These are phyloP conservation scores for Hymenoscyphus occultus DNA, from an alignment of 2,329 filamentous ascomycete genomes.

Conservation along the genomic window DNA sequence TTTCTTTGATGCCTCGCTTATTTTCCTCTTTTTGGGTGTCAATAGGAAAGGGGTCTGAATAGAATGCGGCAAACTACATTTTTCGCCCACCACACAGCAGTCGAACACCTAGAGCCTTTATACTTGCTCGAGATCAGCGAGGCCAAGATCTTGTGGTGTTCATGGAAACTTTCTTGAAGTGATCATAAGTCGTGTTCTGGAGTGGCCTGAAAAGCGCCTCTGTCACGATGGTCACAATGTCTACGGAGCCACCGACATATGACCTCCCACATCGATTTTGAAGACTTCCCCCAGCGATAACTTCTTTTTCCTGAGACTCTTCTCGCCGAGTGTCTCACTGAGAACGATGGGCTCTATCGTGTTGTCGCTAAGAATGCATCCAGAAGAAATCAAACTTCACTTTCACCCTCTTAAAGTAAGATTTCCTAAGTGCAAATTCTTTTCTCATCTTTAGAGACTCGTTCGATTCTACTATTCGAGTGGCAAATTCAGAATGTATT, in stretches of 20 bases:
- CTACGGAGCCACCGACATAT: not conserved
- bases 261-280: not conserved
- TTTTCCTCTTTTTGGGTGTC: constrained; percentile 17
- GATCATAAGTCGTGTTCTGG: not conserved
- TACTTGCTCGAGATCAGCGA: not conserved
- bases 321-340: not conserved
- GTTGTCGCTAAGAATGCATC: too few relatives aligned
- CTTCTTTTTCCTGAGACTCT: not conserved
- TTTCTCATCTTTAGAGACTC: too few relatives aligned
- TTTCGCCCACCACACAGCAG: not conserved
- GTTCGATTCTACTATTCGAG: too few relatives aligned
- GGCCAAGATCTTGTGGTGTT: not conserved
- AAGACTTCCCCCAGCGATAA: not conserved
- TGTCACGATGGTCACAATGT: not conserved
- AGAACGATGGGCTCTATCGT: not conserved
- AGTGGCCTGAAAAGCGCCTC: not conserved
- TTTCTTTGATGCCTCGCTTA: constrained; percentile 19
- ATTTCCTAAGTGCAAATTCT: too few relatives aligned
- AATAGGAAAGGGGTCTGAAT: constrained; percentile 30
- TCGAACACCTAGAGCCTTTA: not conserved
- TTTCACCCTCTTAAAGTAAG: too few relatives aligned
- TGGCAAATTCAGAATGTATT: not conserved
- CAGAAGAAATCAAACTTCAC: too few relatives aligned
- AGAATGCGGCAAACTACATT: constrained; percentile 12
- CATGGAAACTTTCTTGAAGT: not conserved